Evolutionary conservation across 306 rosid genomes (phyloP).

Genomic region (apple (Malus domestica)): DNA sequence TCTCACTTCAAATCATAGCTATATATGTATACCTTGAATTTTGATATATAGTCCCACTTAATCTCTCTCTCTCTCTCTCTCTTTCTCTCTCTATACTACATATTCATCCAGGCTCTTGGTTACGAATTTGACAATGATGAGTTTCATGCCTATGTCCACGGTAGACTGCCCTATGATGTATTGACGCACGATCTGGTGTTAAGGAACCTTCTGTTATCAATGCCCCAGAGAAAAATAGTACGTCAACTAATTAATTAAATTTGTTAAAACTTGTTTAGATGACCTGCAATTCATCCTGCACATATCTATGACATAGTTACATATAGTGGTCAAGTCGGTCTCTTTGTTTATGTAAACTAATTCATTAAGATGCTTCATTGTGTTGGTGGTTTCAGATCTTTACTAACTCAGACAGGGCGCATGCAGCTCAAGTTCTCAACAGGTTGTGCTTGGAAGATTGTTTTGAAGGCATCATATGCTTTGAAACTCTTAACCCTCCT

Average conservation of each 20-base stretch:
- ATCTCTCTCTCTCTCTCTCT: background rate
- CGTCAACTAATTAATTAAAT: slow-evolving; percentile 1
- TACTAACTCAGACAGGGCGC: slow-evolving; percentile 73
- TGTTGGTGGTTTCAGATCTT: slow-evolving; percentile 48
- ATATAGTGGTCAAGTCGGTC: too few species aligned
- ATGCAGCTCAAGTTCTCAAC: slow-evolving; percentile 56
- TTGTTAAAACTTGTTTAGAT: background rate
- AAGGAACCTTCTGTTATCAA: slow-evolving; percentile 72
- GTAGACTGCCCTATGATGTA: slow-evolving; percentile 63
- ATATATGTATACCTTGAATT: background rate
- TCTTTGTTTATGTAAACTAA: background rate
- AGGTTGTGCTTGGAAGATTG: slow-evolving; percentile 73
- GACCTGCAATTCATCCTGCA: background rate
- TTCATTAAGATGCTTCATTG: background rate
- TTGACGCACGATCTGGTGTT: slow-evolving; percentile 61
- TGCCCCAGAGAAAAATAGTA: slow-evolving; percentile 89
- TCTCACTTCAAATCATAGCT: background rate
- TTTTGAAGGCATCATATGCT: slow-evolving; percentile 75
- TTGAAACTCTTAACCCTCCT: slow-evolving; percentile 73
- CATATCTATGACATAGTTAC: too few species aligned
- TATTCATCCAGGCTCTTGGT: slow-evolving; percentile 44
- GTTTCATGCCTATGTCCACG: slow-evolving; percentile 69
- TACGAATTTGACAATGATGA: slow-evolving; percentile 71
- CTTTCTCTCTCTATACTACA: background rate
- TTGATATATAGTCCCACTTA: background rate